A percentile compares a stretch with the other conserved stretches of the same genome.
These are phyloP conservation scores for Globisporangium perplexum DNA, from an alignment of 352 stramenopile genomes.

Conservation along the genomic window DNA sequence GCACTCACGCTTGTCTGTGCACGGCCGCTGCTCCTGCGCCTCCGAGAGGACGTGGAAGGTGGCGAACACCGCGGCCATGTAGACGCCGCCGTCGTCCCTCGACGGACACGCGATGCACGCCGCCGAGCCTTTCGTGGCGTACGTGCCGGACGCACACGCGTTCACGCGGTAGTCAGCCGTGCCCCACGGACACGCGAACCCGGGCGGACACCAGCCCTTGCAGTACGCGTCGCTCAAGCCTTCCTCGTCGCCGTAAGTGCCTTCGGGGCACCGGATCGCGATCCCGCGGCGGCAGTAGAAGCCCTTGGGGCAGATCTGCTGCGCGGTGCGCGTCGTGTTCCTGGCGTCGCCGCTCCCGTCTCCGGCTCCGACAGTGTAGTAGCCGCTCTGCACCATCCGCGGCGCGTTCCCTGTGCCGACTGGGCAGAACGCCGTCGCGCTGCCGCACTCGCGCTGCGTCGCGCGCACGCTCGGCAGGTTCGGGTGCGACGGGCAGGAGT, in stretches of 20 bases:
- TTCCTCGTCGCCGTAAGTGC: conserved; percentile 50
- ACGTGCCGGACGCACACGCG: conserved; percentile 35
- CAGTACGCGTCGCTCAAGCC: conserved; percentile 46
- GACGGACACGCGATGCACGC: conserved; percentile 41
- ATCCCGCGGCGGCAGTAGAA: conserved; percentile 76
- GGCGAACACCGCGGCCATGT: conserved; percentile 15
- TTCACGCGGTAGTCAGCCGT: conserved; percentile 42
- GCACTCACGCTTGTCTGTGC: conserved; percentile 33
- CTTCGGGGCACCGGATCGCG: conserved; percentile 53
- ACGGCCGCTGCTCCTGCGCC: conserved; percentile 16
- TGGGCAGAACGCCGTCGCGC: conserved; percentile 50
- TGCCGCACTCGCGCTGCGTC: conserved; percentile 47
- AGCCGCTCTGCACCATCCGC: conserved; percentile 31
- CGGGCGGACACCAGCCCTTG: conserved; percentile 57
- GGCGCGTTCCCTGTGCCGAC: conserved; percentile 47
- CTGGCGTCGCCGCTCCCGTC: conserved; percentile 23
- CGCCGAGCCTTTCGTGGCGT: conserved; percentile 30
- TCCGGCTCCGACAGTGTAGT: conserved; percentile 42
- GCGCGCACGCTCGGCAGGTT: conserved; percentile 25
- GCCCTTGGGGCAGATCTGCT: conserved; percentile 48
- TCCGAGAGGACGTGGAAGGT: conserved; percentile 17
- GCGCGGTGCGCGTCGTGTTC: conserved; percentile 48
- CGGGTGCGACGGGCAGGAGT: conserved; percentile 69
- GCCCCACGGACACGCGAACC: conserved; percentile 59
- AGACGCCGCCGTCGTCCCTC: conserved; percentile 13